Evolutionary conservation across 352 stramenopile genomes (phyloP).

Genomic region (Phytopythium boreale): DNA sequence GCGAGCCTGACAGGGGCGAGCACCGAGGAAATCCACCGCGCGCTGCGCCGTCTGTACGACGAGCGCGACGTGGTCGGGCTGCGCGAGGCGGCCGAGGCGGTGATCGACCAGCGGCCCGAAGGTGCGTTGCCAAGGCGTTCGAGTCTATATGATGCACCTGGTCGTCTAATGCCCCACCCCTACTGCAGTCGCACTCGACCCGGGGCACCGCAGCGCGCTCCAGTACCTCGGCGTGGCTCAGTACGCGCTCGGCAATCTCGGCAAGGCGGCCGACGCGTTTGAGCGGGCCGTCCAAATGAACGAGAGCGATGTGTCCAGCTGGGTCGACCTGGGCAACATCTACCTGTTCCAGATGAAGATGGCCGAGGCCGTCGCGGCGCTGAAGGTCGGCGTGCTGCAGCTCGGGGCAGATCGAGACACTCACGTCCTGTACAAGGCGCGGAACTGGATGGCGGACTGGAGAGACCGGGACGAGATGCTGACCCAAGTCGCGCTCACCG

Average conservation of each 20-base stretch:
- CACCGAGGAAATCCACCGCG: conserved; percentile 10
- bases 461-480: conserved; percentile 47
- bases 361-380: conserved; percentile 31
- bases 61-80: conserved; percentile 48
- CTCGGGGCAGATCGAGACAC: conserved; percentile 20
- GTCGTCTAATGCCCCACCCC: not conserved
- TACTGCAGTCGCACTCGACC: conserved; percentile 24
- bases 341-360: conserved; percentile 59
- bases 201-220: conserved; percentile 44
- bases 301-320: conserved; percentile 39
- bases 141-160: too few species aligned
- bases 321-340: conserved; percentile 68
- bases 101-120: conserved; percentile 42
- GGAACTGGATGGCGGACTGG: conserved; percentile 73
- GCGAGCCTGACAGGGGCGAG: not conserved
- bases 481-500: conserved; percentile 22
- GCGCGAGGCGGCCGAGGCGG: conserved; percentile 26
- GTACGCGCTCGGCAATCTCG: conserved; percentile 62
- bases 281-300: conserved; percentile 49
- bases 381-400: conserved; percentile 46
- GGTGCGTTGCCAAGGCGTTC: conserved; percentile 10
- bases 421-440: conserved; percentile 55
- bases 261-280: conserved; percentile 58
- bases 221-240: conserved; percentile 69
- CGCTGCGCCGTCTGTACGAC: conserved; percentile 35